Evolutionary conservation across 2,329 filamentous ascomycete species (phyloP), one percentile per base, ranked within the genome.

Genomic region (Coniochaeta sp.): DNA sequence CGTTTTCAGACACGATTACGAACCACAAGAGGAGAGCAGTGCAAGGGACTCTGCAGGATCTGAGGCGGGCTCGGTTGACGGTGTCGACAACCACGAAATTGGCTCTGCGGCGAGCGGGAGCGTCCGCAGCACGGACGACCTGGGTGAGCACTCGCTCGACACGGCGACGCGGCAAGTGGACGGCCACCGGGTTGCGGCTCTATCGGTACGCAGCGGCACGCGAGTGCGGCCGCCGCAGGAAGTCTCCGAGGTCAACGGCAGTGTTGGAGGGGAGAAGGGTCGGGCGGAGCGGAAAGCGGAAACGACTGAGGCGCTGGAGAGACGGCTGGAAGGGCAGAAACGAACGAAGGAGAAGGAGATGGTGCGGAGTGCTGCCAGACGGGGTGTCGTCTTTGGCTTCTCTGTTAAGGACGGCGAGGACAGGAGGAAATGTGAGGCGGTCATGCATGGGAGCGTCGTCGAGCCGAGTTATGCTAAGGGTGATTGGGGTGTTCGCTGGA

Each of bases 381-480:
- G 85, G 24, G 80, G 79, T 1, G 81, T 81, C 60, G 82, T 81
- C 0, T 85, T 85, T 71, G 82, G 82, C 1, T 77, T 84, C 34
- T 59, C 66, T 3, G 60, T 67, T 0, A 64, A 61, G 1, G 62
- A 58, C 57, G 59, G 64, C 60, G 62, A 65, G 10, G 63, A 65
- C 52, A 70, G 70, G 62, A 75, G 76, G 60, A 78, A 81, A 63
- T 85, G 82, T 60, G 84, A 87, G 68, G 83, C 82, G 8, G 72
- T 86, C 2, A 85, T 86, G 82, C 74, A 77, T 44, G 81, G 81
- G 1, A 76, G 76, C 52, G 80, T 86, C 3, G 82, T 86, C 0
- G 84, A 87, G 67, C 77, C 81, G 3, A 82, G 80, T 60, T 87
- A 81, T 69, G 83, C 83, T 0, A 87, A 86, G 64, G 83, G 83